Evolutionary conservation across 805 yeast genomes (phyloP).

Genomic region (Spathaspora sp.): DNA sequence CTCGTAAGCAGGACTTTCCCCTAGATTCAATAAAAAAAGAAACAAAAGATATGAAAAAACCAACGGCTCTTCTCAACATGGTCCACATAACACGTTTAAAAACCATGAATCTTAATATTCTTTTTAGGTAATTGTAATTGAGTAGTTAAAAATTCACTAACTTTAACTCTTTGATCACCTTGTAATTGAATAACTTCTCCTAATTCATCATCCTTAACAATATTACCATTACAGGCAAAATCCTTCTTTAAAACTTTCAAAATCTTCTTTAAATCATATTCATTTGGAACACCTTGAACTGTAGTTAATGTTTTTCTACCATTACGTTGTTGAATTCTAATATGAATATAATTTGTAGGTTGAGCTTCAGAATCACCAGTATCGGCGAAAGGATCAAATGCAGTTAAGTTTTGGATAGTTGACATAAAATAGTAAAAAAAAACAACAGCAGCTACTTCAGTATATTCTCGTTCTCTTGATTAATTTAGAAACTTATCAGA

Average conservation of each 20-base stretch:
- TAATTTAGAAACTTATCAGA: too few species aligned
- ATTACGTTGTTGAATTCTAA: constrained; percentile 99
- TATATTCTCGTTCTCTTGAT: too few species aligned
- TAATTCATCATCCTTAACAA: constrained; percentile 91
- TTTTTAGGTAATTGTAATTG: constrained; percentile 90
- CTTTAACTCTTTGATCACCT: constrained; percentile 98
- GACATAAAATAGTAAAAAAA: constrained; percentile 51
- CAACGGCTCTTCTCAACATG: background rate
- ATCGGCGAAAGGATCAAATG: constrained; percentile 98
- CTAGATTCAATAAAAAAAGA: background rate
- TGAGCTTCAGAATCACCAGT: constrained; percentile 99
- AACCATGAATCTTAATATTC: constrained; percentile 97
- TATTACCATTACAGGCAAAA: constrained; percentile 98
- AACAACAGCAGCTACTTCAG: too few species aligned
- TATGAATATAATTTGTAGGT: constrained; percentile 92
- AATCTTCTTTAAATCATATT: constrained; percentile 91
- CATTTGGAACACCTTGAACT: constrained; percentile 94
- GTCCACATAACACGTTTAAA: constrained; percentile 43
- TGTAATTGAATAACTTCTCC: constrained; percentile 97
- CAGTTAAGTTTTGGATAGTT: constrained; percentile 87
- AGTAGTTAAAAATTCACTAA: constrained; percentile 83
- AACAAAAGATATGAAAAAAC: background rate
- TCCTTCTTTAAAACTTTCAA: constrained; percentile 93
- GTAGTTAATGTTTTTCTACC: constrained; percentile 98
- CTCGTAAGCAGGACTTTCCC: background rate